Evolutionary conservation across 2,329 filamentous ascomycete genomes (phyloP), one percentile per base, ranked within the genome.

Genomic region (Diaporthe vaccinii): DNA sequence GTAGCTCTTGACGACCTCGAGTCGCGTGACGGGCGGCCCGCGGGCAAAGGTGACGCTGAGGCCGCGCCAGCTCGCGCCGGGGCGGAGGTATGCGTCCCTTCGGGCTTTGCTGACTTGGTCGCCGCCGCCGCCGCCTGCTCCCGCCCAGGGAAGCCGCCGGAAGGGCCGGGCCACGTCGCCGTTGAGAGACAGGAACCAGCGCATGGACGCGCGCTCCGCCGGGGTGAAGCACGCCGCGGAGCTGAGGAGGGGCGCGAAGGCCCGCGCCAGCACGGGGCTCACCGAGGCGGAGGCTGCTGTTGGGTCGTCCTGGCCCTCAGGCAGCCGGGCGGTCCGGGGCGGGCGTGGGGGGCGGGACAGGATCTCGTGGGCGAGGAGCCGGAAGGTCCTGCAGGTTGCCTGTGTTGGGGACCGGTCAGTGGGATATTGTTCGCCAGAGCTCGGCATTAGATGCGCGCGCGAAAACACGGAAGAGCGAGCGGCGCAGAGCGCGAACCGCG

Each of bases 1-100:
- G 57, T 72, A 72, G 57, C 31, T 62, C 70, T 72, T 72, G 44
- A 72, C 12, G 46, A 72, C 10, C 57, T 62, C 70, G 57, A 72
- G 31, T 10, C 46, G 70, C 41, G 57, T 72, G 46, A 72, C 17
- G n/a, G 70, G 70, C n/a, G 46, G 44, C 10, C 57, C n/a, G 10
- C 17, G 31, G 34, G 9, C 44, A 20, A 62, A 31, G 31, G 70
- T 72, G 70, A 72, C 70, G 70, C 70, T 44, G 31, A 62, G 6
- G 15, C 3, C 15, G 22, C 44, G 70, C 70, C 70, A 72, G 70
- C 70, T 62, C 44, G 70, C 70, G 17, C 31, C 70, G 57, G 44
- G 44, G 9, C 31, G 46, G 31, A 72, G 70, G 70, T 62, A 72
- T 6, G 9, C 49, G 3, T 53, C 57, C 4, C 70, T 58, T 3